phyloP scores from a whole-genome alignment of 1,139 yeast genomes.

The Yamadazyma membranifaciens region DNA sequence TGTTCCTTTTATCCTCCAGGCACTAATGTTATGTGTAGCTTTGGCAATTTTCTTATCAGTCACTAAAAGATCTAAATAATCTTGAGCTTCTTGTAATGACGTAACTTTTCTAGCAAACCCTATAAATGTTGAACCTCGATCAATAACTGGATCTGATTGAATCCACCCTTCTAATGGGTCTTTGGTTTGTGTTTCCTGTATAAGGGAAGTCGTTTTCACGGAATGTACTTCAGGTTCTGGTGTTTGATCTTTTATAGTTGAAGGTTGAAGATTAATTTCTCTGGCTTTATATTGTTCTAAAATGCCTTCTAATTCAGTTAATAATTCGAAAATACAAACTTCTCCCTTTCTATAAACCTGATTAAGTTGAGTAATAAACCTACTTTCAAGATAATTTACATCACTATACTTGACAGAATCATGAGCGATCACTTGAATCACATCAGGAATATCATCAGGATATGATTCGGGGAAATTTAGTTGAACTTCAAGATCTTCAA shows the following conservation, averaged over 20 bases:
- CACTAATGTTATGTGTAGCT: constrained; percentile 80
- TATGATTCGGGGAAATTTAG: constrained; percentile 68
- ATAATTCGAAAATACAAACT: constrained; percentile 78
- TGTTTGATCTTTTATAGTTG: constrained; percentile 1
- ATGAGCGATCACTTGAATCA: constrained; percentile 47
- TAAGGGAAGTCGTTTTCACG: background rate
- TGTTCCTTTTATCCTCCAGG: constrained; percentile 69
- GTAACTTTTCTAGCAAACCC: constrained; percentile 67
- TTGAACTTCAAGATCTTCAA: constrained; percentile 55
- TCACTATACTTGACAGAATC: constrained; percentile 36
- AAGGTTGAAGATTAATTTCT: constrained; percentile 6
- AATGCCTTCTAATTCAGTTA: constrained; percentile 61
- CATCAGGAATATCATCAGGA: constrained; percentile 63
- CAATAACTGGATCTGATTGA: constrained; percentile 71
- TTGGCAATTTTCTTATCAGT: constrained; percentile 65
- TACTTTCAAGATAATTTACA: constrained; percentile 39
- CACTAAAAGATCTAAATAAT: constrained; percentile 49
- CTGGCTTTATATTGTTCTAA: constrained; percentile 30
- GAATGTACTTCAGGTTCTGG: constrained; percentile 8
- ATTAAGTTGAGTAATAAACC: constrained; percentile 49
- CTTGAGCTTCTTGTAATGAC: constrained; percentile 64
- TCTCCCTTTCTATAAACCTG: constrained; percentile 53
- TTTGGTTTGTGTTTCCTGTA: constrained; percentile 1
- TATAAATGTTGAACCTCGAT: constrained; percentile 82
- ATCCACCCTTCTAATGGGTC: constrained; percentile 70